These are phyloP conservation scores for Fusarium sp. DNA, from an alignment of 2,329 filamentous ascomycete species.

Conservation along the genomic window DNA sequence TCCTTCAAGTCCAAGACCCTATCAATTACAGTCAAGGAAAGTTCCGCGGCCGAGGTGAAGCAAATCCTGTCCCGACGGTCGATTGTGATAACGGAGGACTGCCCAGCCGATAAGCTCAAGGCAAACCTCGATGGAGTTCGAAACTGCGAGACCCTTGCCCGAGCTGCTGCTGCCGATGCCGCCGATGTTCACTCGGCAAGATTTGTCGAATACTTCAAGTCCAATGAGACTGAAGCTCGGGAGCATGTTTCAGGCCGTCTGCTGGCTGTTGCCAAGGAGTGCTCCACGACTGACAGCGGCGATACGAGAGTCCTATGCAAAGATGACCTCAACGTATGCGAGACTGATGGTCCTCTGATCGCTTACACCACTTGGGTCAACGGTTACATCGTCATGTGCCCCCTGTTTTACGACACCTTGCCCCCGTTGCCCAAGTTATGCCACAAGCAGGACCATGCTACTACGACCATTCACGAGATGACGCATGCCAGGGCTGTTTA, in stretches of 20 bases:
- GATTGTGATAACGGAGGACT: constrained; percentile 1
- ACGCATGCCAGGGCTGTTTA: constrained; percentile 33
- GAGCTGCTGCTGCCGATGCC: constrained; percentile 29
- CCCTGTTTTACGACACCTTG: constrained; percentile 27
- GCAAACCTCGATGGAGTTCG: constrained; percentile 10
- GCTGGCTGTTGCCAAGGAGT: constrained; percentile 31
- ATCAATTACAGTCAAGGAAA: constrained; percentile 8
- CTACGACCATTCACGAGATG: constrained; percentile 36
- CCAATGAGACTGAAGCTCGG: constrained; percentile 28
- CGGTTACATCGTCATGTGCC: constrained; percentile 32
- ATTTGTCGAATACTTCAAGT: constrained; percentile 40
- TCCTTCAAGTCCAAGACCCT: constrained; percentile 15
- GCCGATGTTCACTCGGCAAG: constrained; percentile 15
- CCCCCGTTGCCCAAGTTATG: constrained; percentile 21
- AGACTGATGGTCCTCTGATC: constrained; percentile 24
- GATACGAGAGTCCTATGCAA: constrained; percentile 17
- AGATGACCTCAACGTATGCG: constrained; percentile 21
- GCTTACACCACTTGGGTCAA: constrained; percentile 39
- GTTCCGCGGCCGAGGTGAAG: constrained; percentile 4
- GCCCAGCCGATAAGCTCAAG: constrained; percentile 13
- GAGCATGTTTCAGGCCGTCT: constrained; percentile 32
- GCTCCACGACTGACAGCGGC: constrained; percentile 14
- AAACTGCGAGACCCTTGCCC: constrained; percentile 33
- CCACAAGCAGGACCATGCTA: constrained; percentile 39
- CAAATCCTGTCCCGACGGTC: constrained; percentile 14